Conservation (phyloP, 1,284 basidiomycete species). For the Cryptococcus jaspeensis region DNA sequence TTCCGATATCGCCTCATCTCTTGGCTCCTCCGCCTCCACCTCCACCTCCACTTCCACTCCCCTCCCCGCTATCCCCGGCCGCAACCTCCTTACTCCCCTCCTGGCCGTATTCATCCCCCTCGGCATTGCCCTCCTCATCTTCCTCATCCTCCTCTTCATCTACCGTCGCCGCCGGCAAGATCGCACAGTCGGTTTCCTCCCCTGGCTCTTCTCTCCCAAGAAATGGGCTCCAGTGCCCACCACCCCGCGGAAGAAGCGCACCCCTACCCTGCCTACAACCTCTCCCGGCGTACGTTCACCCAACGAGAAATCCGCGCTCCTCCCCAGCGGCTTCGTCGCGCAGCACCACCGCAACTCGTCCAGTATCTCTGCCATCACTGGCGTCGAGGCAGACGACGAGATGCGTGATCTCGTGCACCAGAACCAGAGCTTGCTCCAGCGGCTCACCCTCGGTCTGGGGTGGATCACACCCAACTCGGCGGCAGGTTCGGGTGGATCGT, state of each 20-base stretch:
- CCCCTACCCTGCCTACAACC: not conserved
- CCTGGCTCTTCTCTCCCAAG: constrained; percentile 2
- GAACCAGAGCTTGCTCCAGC: constrained; percentile 20
- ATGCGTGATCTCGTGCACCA: constrained; percentile 6
- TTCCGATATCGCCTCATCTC: not conserved
- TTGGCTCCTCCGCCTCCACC: not conserved
- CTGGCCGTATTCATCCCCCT: constrained; percentile 13
- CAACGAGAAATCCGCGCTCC: constrained; percentile 21
- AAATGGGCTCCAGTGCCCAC: constrained; percentile 6
- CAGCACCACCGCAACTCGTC: constrained; percentile 20
- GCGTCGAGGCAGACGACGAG: constrained; percentile 12
- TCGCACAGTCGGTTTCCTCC: constrained; percentile 3
- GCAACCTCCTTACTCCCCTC: constrained; percentile 9
- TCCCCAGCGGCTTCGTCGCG: constrained; percentile 16
- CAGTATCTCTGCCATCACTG: constrained; percentile 1
- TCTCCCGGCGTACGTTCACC: constrained; percentile 1
- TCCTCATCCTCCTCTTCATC: constrained; percentile 7
- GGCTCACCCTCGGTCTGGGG: constrained; percentile 20
- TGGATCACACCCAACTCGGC: constrained; percentile 2
- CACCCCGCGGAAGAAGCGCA: not conserved
- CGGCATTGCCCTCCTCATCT: constrained; percentile 2
- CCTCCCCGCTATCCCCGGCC: not conserved
- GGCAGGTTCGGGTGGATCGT: not conserved
- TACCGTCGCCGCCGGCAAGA: constrained; percentile 7
- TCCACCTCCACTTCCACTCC: not conserved